phyloP scores from a whole-genome alignment of 164 flowering plant species.

The Macadamia tetraphylla region DNA sequence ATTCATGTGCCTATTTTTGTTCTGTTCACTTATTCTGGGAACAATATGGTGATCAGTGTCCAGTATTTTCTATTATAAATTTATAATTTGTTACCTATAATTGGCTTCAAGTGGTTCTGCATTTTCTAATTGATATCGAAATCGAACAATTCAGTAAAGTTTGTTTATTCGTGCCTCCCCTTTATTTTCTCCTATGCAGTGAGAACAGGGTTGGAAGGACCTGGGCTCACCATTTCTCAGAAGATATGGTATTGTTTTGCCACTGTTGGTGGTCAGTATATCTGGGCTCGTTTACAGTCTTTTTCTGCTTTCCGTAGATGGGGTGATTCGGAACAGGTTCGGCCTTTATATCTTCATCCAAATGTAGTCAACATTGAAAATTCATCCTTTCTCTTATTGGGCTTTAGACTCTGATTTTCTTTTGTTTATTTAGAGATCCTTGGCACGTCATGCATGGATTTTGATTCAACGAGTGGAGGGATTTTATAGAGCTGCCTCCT shows the following conservation, averaged over 20 bases:
- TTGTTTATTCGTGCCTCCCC: neutral
- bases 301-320: constrained; percentile 98
- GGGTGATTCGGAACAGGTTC: constrained; percentile 92
- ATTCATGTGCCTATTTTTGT: too few relatives aligned
- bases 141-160: neutral
- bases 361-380: too few relatives aligned
- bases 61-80: neutral
- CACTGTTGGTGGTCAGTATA: constrained; percentile 87
- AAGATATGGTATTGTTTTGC: constrained; percentile 90
- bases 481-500: constrained; percentile 84
- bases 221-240: constrained; percentile 79
- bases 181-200: constrained; percentile 34
- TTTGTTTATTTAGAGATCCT: constrained; percentile 52
- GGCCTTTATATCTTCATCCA: constrained; percentile 5
- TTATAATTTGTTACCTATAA: neutral
- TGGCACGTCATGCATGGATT: constrained; percentile 76
- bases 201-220: constrained; percentile 94
- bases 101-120: neutral
- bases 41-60: neutral
- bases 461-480: constrained; percentile 77
- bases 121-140: neutral
- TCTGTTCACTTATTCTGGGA: too few relatives aligned
- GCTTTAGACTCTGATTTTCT: constrained; percentile 12
- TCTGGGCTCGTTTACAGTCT: constrained; percentile 88
- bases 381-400: neutral